Evolutionary conservation across 2,329 filamentous ascomycete genomes (phyloP).

Genomic region (Alternaria longipes): DNA sequence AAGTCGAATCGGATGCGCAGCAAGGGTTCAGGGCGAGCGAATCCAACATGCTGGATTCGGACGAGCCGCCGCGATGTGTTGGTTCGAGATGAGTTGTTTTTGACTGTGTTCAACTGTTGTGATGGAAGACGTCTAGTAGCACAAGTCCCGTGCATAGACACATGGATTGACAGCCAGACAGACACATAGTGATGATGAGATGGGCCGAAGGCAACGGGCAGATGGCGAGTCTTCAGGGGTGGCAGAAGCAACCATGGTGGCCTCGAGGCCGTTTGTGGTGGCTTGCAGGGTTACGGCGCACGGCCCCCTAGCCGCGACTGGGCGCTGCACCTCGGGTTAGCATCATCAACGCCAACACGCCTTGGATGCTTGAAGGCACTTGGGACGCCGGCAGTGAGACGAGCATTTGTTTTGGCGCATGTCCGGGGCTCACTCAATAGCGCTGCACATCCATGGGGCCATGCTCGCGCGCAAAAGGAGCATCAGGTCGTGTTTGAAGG

Average conservation of each 20-base stretch:
- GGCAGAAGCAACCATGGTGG: constrained; percentile 10
- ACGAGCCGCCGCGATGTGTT: no score
- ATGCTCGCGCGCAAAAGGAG: constrained; percentile 30
- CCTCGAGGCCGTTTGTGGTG: constrained; percentile 17
- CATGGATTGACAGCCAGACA: no score
- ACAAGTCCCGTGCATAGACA: no score
- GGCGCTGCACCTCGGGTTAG: constrained; percentile 13
- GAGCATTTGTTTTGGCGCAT: constrained; percentile 23
- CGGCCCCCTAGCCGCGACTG: neutral
- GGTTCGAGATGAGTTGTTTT: neutral
- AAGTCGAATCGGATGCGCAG: neutral
- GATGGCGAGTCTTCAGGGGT: neutral
- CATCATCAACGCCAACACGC: constrained; percentile 6
- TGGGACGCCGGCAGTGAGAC: constrained; percentile 7
- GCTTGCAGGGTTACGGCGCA: constrained; percentile 5
- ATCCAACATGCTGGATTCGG: no score
- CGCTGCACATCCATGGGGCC: constrained; percentile 7
- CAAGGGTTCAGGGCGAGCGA: no score
- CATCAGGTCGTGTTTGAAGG: constrained; percentile 8
- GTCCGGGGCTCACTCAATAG: constrained; percentile 13
- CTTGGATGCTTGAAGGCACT: neutral
- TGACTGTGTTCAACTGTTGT: no score
- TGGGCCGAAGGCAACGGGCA: neutral
- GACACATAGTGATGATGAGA: no score
- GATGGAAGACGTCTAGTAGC: no score